These are phyloP conservation scores for Monilinia fructicola DNA, from an alignment of 2,329 filamentous ascomycete genomes.

Conservation along the genomic window DNA sequence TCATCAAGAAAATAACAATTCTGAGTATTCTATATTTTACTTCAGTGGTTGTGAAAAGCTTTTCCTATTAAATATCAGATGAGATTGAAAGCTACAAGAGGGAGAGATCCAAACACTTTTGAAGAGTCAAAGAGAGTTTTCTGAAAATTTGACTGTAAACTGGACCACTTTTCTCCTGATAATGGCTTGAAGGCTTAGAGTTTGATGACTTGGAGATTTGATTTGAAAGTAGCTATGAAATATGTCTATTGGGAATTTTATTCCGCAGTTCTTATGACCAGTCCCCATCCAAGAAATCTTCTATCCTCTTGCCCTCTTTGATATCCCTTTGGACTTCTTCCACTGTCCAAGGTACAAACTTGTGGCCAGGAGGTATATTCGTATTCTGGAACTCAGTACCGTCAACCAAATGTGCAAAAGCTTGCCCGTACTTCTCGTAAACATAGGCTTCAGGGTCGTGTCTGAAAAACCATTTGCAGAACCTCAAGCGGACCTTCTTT, in stretches of 20 bases:
- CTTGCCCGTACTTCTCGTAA: slow-evolving; percentile 29
- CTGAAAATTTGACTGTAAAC: background rate
- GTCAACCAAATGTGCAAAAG: background rate
- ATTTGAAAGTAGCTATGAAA: background rate
- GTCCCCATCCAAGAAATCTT: background rate
- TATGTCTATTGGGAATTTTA: background rate
- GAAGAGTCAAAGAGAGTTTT: no score
- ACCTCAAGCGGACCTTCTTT: background rate
- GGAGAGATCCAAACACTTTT: no score
- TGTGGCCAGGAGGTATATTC: background rate
- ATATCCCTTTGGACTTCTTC: background rate
- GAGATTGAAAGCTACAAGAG: no score
- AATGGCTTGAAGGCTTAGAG: background rate
- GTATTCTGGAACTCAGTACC: background rate
- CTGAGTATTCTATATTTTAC: no score
- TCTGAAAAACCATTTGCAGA: slow-evolving; percentile 28
- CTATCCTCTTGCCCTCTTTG: background rate
- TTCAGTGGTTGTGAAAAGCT: no score
- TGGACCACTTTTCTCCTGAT: no score
- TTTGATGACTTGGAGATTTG: no score
- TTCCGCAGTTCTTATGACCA: background rate
- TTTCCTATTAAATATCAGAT: no score
- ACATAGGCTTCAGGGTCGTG: slow-evolving; percentile 35
- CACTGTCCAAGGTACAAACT: background rate
- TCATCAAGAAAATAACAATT: no score